A percentile compares a stretch with the other conserved stretches of the same genome.
These are phyloP conservation scores for Brassica carinata DNA, from an alignment of 345 rosid genomes.

Conservation along the genomic window DNA sequence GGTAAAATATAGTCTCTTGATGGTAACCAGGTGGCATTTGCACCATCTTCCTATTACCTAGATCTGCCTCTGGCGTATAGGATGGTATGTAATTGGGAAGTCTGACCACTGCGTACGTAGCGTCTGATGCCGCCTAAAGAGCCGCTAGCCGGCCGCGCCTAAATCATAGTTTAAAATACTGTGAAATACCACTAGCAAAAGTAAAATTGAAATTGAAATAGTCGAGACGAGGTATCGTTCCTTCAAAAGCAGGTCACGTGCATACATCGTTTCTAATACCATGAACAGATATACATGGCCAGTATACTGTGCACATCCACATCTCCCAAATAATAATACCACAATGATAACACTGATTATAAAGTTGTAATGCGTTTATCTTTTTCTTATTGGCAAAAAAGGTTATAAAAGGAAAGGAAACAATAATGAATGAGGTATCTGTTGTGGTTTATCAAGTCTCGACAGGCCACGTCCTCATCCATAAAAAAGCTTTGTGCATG, in stretches of 20 bases:
- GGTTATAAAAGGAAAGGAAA: background rate
- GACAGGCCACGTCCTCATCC: slow-evolving; percentile 36
- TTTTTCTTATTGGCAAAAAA: slow-evolving; percentile 31
- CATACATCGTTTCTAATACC: background rate
- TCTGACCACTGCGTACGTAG: background rate
- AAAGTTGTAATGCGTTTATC: slow-evolving; percentile 29
- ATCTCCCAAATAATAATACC: background rate
- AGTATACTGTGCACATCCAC: slow-evolving; percentile 18
- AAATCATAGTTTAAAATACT: background rate
- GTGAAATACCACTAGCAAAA: background rate
- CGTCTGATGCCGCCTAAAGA: background rate
- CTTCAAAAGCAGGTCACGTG: slow-evolving; percentile 18
- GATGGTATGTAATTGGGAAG: background rate
- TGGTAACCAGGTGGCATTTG: background rate
- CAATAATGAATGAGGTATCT: background rate
- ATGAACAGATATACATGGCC: background rate
- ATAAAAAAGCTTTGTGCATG: slow-evolving; percentile 35
- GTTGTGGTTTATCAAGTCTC: slow-evolving; percentile 19
- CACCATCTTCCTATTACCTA: background rate
- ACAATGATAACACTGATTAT: slow-evolving; percentile 11
- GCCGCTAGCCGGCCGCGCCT: background rate
- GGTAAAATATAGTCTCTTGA: background rate
- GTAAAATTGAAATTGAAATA: background rate
- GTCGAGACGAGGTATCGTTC: background rate
- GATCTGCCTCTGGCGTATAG: background rate